phyloP scores from a whole-genome alignment of 2,329 filamentous ascomycete species.

The Fusarium graminum region DNA sequence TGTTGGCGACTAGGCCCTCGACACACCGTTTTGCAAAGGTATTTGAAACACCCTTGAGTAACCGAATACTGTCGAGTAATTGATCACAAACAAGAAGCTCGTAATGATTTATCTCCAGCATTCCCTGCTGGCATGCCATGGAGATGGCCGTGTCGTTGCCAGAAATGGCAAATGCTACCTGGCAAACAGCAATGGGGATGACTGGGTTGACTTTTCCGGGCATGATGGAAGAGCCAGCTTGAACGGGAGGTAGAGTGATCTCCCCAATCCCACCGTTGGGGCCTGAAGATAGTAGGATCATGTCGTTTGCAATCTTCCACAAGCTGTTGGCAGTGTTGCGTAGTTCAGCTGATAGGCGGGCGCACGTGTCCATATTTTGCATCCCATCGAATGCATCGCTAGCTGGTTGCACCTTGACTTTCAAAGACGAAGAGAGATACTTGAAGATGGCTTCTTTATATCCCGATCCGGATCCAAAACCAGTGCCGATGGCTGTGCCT shows the following conservation, averaged over 20 bases:
- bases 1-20: slow-evolving; percentile 8
- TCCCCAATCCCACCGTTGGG: slow-evolving; percentile 7
- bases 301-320: slow-evolving; percentile 19
- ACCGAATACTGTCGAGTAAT: slow-evolving; percentile 5
- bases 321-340: slow-evolving; percentile 16
- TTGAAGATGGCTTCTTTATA: slow-evolving; percentile 5
- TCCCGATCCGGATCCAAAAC: slow-evolving; percentile 2
- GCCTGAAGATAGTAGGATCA: slow-evolving; percentile 10
- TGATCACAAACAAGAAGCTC: slow-evolving; percentile 9
- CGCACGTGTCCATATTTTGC: slow-evolving; percentile 17
- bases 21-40: slow-evolving; percentile 13
- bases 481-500: slow-evolving; percentile 17
- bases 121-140: slow-evolving; percentile 13
- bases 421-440: neutral
- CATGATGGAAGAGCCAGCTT: slow-evolving; percentile 15
- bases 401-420: neutral
- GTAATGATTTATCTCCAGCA: slow-evolving; percentile 17
- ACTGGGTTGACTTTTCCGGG: slow-evolving; percentile 16
- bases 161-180: slow-evolving; percentile 7
- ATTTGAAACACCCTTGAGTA: neutral
- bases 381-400: slow-evolving; percentile 11
- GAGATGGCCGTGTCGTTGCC: slow-evolving; percentile 5
- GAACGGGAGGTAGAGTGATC: slow-evolving; percentile 7
- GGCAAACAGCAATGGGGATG: slow-evolving; percentile 10
- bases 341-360: slow-evolving; percentile 8